Percentiles rank a stretch among this genome's conserved stretches.
Conservation (phyloP, 2,329 filamentous ascomycete genomes). For the Diaporthe amygdali region DNA sequence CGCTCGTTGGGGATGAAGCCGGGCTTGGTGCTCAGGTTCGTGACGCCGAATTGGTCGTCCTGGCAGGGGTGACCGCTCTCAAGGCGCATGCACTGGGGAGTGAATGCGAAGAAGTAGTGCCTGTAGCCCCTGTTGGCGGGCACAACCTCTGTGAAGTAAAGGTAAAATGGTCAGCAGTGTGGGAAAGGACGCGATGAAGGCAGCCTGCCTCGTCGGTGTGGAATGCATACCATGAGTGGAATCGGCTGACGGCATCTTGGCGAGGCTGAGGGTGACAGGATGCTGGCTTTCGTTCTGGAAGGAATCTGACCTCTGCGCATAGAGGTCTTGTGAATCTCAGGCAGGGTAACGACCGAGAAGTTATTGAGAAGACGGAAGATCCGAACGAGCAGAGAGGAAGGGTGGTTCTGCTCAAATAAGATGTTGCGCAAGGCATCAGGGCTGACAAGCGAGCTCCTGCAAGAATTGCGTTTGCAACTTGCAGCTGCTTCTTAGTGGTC, state of each 20-base stretch:
- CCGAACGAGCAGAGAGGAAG: neutral
- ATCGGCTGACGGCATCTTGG: neutral
- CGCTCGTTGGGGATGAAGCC: neutral
- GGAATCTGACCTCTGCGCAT: neutral
- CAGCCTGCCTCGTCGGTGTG: neutral
- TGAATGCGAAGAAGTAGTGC: constrained; percentile 17
- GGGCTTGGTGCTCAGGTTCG: neutral
- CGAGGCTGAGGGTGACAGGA: neutral
- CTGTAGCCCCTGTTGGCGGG: neutral
- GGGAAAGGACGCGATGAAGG: neutral
- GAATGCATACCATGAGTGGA: neutral
- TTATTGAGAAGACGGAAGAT: neutral
- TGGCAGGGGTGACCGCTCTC: neutral
- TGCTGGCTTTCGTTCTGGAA: neutral
- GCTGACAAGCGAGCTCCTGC: too few relatives aligned
- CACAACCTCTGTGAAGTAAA: neutral
- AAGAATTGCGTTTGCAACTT: neutral
- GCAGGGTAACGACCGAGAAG: neutral
- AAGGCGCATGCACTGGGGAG: neutral
- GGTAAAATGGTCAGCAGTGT: neutral
- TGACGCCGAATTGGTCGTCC: constrained; percentile 15
- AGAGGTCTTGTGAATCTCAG: neutral
- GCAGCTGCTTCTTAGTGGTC: neutral
- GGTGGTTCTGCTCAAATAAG: neutral
- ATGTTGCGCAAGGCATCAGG: neutral